A percentile compares a stretch with the other conserved stretches of the same genome.
Evolutionary conservation across 1,139 yeast species (phyloP).

Genomic region (Pneumocystis jirovecii): DNA sequence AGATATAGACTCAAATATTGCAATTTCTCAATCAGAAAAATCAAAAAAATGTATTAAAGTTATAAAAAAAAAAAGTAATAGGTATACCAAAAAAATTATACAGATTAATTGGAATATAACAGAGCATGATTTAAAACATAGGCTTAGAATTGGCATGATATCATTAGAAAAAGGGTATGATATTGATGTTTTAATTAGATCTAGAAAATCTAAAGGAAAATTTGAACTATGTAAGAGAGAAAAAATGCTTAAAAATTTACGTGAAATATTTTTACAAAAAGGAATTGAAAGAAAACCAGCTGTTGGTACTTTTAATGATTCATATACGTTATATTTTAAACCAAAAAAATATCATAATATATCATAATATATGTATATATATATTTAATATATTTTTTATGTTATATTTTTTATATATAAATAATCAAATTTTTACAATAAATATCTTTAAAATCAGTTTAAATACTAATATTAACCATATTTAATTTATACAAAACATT

Average conservation of each 20-base stretch:
- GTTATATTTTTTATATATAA: no score
- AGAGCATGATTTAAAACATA: not conserved
- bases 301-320: not conserved
- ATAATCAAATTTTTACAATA: no score
- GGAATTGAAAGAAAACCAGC: not conserved
- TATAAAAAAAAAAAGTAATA: not conserved
- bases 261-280: not conserved
- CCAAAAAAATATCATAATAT: not conserved
- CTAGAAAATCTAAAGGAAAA: not conserved
- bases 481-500: no score
- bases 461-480: no score
- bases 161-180: not conserved
- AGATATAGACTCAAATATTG: not conserved
- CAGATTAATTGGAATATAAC: not conserved
- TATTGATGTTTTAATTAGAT: not conserved
- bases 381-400: not conserved
- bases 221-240: not conserved
- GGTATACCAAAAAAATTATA: not conserved
- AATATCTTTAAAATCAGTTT: no score
- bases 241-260: not conserved
- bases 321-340: not conserved
- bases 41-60: not conserved
- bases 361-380: not conserved
- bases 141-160: not conserved
- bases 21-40: not conserved